These are phyloP conservation scores for Calocera cornea DNA, from an alignment of 768 basidiomycete genomes.

Conservation along the genomic window DNA sequence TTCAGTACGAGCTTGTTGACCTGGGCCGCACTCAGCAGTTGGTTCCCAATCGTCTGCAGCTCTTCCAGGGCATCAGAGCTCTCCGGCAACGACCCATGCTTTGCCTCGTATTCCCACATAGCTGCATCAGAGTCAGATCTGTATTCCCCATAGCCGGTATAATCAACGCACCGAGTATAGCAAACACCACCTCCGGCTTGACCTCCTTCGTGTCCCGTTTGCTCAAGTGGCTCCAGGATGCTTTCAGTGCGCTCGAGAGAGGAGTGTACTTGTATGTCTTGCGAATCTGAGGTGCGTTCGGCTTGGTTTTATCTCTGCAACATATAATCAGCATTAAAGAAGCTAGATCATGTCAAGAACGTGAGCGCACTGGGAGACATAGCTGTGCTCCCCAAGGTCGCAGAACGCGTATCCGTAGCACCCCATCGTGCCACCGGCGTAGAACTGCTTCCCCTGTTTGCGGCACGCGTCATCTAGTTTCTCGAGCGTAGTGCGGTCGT, in stretches of 20 bases:
- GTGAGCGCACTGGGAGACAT: slow-evolving; percentile 46
- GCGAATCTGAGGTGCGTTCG: slow-evolving; percentile 30
- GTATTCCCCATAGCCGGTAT: background rate
- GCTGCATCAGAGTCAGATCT: slow-evolving; percentile 31
- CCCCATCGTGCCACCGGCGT: slow-evolving; percentile 85
- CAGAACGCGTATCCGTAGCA: slow-evolving; percentile 88
- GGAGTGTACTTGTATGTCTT: slow-evolving; percentile 55
- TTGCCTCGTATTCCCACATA: slow-evolving; percentile 67
- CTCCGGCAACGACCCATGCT: slow-evolving; percentile 47
- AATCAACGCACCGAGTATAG: slow-evolving; percentile 46
- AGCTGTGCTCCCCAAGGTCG: slow-evolving; percentile 77
- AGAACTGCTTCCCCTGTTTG: slow-evolving; percentile 60
- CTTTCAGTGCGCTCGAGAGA: slow-evolving; percentile 45
- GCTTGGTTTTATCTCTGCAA: slow-evolving; percentile 23
- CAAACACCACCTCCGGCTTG: slow-evolving; percentile 60
- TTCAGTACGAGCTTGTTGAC: slow-evolving; percentile 57
- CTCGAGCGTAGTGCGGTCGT: slow-evolving; percentile 55
- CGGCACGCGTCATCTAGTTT: slow-evolving; percentile 69
- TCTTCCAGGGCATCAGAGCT: slow-evolving; percentile 36
- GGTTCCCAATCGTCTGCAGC: slow-evolving; percentile 50
- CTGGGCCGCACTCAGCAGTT: slow-evolving; percentile 43
- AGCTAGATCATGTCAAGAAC: too few species aligned
- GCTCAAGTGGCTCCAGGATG: slow-evolving; percentile 56
- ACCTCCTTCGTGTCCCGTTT: slow-evolving; percentile 69
- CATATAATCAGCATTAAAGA: slow-evolving; percentile 7